phyloP scores from a whole-genome alignment of 345 rosid species.

The Citrus maxima region DNA sequence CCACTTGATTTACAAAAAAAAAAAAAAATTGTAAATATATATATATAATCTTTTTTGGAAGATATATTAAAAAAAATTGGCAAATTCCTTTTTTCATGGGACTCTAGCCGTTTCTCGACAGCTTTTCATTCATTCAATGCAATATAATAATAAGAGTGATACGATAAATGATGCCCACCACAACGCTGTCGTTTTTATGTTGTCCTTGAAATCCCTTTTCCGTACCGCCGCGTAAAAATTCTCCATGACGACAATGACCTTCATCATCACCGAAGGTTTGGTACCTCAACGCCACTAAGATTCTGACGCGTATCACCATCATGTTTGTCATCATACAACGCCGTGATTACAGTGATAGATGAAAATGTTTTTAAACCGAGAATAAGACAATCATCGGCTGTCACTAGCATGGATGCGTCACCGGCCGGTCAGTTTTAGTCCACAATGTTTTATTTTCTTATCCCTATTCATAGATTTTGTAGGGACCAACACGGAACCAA shows the following conservation, averaged over 20 bases:
- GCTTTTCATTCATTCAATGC: too few species aligned
- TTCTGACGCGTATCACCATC: neutral
- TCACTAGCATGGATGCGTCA: neutral
- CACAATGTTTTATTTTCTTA: neutral
- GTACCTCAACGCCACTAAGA: neutral
- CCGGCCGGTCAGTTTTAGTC: too few species aligned
- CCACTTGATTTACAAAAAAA: too few species aligned
- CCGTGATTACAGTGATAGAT: neutral
- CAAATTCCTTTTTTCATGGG: neutral
- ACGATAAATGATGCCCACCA: too few species aligned
- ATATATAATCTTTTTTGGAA: too few species aligned
- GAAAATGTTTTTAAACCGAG: neutral
- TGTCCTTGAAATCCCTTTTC: neutral
- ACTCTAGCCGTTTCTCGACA: neutral
- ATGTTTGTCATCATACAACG: neutral
- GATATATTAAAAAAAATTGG: too few species aligned
- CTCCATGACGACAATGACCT: neutral
- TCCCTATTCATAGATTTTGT: neutral
- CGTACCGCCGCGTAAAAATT: neutral
- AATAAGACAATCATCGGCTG: neutral
- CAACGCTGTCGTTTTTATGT: too few species aligned
- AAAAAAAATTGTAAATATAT: too few species aligned
- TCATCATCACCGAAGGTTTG: neutral
- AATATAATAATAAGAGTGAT: too few species aligned
- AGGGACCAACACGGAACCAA: neutral